A percentile compares a stretch with the other conserved stretches of the same genome.
phyloP scores from a whole-genome alignment of 2,329 filamentous ascomycete species.

The Cladosporium sp. region DNA sequence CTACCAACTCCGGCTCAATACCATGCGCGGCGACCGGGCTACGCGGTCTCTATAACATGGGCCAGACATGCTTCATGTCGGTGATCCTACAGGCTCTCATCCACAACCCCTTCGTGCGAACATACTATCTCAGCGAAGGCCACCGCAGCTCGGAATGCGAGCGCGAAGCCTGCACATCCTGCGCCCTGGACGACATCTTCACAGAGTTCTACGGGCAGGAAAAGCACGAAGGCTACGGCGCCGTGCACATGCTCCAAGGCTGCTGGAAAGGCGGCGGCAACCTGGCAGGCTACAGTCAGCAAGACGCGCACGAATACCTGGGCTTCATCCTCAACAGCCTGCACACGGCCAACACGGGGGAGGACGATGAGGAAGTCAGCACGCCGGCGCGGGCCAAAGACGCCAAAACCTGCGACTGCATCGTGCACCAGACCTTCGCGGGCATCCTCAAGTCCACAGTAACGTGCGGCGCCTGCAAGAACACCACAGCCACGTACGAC shows the following conservation, averaged over 20 bases:
- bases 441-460: slow-evolving; percentile 88
- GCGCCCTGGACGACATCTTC: slow-evolving; percentile 60
- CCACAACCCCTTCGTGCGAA: slow-evolving; percentile 86
- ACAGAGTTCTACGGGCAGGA: slow-evolving; percentile 64
- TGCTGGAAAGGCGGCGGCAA: slow-evolving; percentile 76
- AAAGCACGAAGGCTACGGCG: slow-evolving; percentile 84
- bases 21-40: slow-evolving; percentile 85
- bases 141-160: slow-evolving; percentile 75
- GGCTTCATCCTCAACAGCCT: slow-evolving; percentile 92
- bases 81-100: slow-evolving; percentile 91
- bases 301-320: slow-evolving; percentile 96
- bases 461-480: slow-evolving; percentile 82
- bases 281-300: slow-evolving; percentile 82
- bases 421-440: slow-evolving; percentile 92
- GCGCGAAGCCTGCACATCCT: slow-evolving; percentile 54
- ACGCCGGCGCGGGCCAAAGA: slow-evolving; percentile 30
- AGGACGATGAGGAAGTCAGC: slow-evolving; percentile 43
- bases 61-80: slow-evolving; percentile 98
- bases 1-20: slow-evolving; percentile 70
- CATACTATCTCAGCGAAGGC: slow-evolving; percentile 88
- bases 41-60: slow-evolving; percentile 92
- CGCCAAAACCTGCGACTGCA: slow-evolving; percentile 65
- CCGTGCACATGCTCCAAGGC: slow-evolving; percentile 80
- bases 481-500: slow-evolving; percentile 76
- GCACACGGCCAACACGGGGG: slow-evolving; percentile 66